Evolutionary conservation across 805 yeast species (phyloP), one percentile per base, ranked within the genome.

Genomic region (Saturnispora quitensis): DNA sequence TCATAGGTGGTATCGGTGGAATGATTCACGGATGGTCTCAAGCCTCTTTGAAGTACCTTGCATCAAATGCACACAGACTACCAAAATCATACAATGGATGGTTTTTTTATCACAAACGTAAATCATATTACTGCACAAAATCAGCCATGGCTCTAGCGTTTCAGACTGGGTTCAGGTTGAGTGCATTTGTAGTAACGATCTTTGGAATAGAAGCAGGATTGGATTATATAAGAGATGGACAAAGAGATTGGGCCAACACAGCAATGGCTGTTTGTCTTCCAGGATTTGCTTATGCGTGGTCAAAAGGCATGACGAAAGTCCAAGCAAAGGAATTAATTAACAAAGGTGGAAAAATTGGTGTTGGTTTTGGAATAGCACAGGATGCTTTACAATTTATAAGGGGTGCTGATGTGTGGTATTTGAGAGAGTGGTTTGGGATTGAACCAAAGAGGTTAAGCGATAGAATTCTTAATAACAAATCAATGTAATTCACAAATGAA

Each of bases 61-160:
- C 90, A 2, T 87, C 86, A 58, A 88, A 88, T 60, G 84, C 93
- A 13, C 96, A 88, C 62, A 64, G 96, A 49, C 68, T 89, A 52
- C 96, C 96, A 7, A 73, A 66, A 22, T 80, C 84, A 0, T 83
- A 80, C 50, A 89, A 88, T 20, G 93, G 91, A 0, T 88, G 96
- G 96, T 88, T 84, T 62, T 84, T 83, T 63, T 88, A 88, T 66
- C 93, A 88, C 67, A 87, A 85, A 67, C 75, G 88, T 55, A 88
- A 86, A 69, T 84, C 86, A 66, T 85, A 86, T 64, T 85, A 84
- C 31, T 79, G 87, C 67, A 65, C 84, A 35, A 72, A 76, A 52
- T 71, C 72, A 27, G 87, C 86, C 1, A 67, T 79, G 55, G 69
- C 68, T 18, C 50, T 57, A 7, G 89, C 84, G 0, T 58, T 74